Conservation (phyloP, 495 filamentous ascomycete genomes). For the Usnea hakonensis region DNA sequence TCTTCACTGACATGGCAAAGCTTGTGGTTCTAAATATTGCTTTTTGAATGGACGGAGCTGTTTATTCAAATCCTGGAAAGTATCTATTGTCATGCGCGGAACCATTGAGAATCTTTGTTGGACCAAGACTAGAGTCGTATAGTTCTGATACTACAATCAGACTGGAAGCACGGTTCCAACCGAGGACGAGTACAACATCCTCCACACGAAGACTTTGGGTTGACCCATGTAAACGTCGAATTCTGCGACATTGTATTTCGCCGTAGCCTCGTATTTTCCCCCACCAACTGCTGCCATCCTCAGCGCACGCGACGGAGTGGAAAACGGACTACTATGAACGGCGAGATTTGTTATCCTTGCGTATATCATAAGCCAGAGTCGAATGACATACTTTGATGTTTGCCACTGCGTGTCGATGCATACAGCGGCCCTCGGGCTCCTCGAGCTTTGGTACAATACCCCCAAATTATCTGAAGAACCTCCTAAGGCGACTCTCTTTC, state of each 20-base stretch:
- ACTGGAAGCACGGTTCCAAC: background rate
- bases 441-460: background rate
- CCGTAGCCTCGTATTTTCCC: background rate
- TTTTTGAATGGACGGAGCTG: too few species aligned
- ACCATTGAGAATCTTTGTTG: background rate
- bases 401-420: background rate
- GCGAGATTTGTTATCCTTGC: slow-evolving; percentile 2
- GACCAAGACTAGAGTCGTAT: background rate
- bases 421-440: background rate
- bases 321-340: background rate
- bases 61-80: background rate
- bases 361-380: slow-evolving; percentile 2
- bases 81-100: background rate
- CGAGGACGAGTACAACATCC: background rate
- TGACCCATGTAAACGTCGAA: background rate
- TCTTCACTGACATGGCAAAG: background rate
- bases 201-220: background rate
- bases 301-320: background rate
- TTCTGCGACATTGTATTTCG: background rate
- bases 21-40: background rate
- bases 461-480: background rate
- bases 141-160: background rate
- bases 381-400: slow-evolving; percentile 13
- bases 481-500: background rate
- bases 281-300: background rate